Evolutionary conservation across 345 rosid species (phyloP).

Genomic region (Aquilaria malaccensis): DNA sequence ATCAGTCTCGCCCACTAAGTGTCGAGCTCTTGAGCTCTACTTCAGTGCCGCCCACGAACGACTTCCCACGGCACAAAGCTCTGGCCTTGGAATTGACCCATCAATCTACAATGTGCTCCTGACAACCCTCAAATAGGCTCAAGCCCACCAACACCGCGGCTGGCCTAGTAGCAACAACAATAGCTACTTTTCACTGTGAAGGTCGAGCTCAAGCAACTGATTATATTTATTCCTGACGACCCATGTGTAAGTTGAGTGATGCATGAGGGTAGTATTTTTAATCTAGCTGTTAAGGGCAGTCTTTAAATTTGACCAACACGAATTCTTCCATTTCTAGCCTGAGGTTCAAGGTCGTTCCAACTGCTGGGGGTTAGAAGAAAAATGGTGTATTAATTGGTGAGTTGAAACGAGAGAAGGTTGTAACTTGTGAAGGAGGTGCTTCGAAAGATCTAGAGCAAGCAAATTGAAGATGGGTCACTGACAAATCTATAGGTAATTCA

Average conservation of each 20-base stretch:
- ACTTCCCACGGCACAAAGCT: conserved; percentile 55
- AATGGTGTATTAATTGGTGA: conserved; percentile 94
- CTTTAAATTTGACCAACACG: conserved; percentile 40
- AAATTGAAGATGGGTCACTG: conserved; percentile 46
- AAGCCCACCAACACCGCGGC: conserved; percentile 96
- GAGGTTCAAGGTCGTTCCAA: conserved; percentile 44
- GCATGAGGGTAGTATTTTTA: conserved; percentile 96
- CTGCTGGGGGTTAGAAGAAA: conserved; percentile 47
- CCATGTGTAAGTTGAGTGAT: conserved; percentile 96
- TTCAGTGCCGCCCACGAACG: conserved; percentile 95
- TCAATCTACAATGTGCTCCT: conserved; percentile 90
- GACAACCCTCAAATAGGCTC: conserved; percentile 96
- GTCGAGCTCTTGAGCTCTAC: conserved; percentile 97
- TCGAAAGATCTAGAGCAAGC: conserved; percentile 50
- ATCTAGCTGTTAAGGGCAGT: conserved; percentile 90
- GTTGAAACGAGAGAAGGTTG: conserved; percentile 47
- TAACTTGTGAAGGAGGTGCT: conserved; percentile 52
- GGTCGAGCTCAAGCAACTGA: conserved; percentile 94
- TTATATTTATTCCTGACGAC: conserved; percentile 93
- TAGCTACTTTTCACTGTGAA: conserved; percentile 84
- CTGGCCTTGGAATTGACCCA: conserved; percentile 50
- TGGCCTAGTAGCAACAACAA: conserved; percentile 95
- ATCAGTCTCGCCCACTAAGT: conserved; percentile 97
- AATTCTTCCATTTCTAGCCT: conserved; percentile 28
- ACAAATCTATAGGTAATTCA: conserved; percentile 51